Conservation (phyloP, 352 stramenopile genomes). For the Phytopythium helicoides region DNA sequence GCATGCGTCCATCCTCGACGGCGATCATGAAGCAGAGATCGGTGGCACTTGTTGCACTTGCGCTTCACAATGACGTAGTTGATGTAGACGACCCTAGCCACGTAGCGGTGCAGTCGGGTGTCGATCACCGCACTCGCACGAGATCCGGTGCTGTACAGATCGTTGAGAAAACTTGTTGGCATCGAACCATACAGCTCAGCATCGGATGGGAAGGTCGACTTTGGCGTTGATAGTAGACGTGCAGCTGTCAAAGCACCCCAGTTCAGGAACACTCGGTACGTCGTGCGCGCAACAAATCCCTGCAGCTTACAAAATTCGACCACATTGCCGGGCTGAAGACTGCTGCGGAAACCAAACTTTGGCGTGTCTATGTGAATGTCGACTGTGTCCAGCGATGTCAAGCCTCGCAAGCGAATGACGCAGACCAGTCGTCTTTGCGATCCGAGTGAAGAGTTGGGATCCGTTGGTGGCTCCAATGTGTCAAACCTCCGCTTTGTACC, state of each 20-base stretch:
- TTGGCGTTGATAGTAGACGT: constrained; percentile 1
- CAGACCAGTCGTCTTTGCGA: constrained; percentile 20
- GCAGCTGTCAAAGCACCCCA: constrained; percentile 41
- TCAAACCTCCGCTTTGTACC: background rate
- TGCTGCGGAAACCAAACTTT: constrained; percentile 32
- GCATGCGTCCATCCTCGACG: constrained; percentile 19
- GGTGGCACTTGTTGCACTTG: constrained; percentile 55
- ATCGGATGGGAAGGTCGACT: constrained; percentile 9
- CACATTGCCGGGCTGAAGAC: constrained; percentile 25
- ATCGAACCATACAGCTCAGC: constrained; percentile 39
- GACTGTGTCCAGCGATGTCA: constrained; percentile 38
- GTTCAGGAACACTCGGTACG: constrained; percentile 62
- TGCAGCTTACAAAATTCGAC: constrained; percentile 60
- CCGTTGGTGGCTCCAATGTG: background rate
- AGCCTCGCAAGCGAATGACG: constrained; percentile 37
- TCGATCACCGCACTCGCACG: constrained; percentile 19
- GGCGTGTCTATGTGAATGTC: constrained; percentile 45
- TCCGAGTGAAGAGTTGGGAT: background rate
- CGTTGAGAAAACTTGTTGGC: constrained; percentile 32
- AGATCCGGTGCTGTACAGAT: constrained; percentile 34
- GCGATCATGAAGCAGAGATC: constrained; percentile 40
- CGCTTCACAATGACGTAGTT: constrained; percentile 77
- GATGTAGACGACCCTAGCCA: constrained; percentile 69
- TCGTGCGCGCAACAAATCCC: constrained; percentile 49
- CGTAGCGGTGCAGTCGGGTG: constrained; percentile 48